Evolutionary conservation across 371 early-diverging fungal species (phyloP), one percentile per base, ranked within the genome.

Genomic region (Apophysomyces ossiformis): DNA sequence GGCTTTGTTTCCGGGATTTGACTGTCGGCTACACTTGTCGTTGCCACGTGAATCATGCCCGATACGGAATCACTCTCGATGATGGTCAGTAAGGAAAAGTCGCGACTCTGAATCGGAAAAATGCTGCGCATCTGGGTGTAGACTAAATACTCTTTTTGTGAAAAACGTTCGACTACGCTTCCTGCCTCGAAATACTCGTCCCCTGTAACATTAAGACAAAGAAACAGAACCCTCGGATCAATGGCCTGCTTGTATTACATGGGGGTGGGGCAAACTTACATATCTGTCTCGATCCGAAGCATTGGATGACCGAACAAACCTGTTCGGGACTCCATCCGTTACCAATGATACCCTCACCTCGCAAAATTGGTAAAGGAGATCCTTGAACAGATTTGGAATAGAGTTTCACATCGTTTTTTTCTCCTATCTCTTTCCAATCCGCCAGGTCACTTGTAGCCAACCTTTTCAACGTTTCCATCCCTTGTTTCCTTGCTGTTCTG

Each of bases 171-270:
- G 1, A 84, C 77, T 2, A 83, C 65, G 16, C 78, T 74, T 21
- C 86, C 80, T 36, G 75, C 75, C 45, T 86, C 86, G 58, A 84
- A 84, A 12, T 82, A 67, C 12, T 85, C 85, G 60, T 88, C 88
- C 88, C 88, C 81, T 77, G 39, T 16, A 57, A 37, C 32, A 26
- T 26, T 1, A 26, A 26, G 32, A 54, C 21, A 67, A 35, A 43
- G 43, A 41, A 56, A 61, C 35, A 64, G 13, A 57, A 8, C 35
- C 18, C 6, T 37, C 36, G 12, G 26, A 32, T 44, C 37, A 61
- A 41, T n/a, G 9, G 16, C 3, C 11, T 62, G 18, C 37, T 46
- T 38, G 15, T 59, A 50, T 21, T 9, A 50, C 54, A 16, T 50
- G 9, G 2, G 6, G 21, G 32, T 0, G 32, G 3, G 32, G 1